Evolutionary conservation across 768 basidiomycete genomes (phyloP).

Genomic region (Melanogaster broomeanus): DNA sequence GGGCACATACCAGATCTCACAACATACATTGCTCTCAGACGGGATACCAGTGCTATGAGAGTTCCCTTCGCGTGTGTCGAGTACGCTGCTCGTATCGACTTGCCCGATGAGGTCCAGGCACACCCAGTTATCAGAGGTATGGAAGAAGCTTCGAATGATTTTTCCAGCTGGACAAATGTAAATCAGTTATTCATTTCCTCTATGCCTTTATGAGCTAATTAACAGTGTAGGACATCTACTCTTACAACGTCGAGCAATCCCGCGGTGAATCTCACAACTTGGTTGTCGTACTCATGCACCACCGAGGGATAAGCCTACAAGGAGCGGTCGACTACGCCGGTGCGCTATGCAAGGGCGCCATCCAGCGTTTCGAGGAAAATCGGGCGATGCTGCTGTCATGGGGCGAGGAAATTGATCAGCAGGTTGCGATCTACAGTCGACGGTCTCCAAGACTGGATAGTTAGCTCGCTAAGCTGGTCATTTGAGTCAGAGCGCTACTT

Average conservation of each 20-base stretch:
- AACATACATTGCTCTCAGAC: conserved; percentile 41
- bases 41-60: conserved; percentile 41
- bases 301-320: too few relatives aligned
- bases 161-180: conserved; percentile 39
- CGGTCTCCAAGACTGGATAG: conserved; percentile 54
- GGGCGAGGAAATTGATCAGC: conserved; percentile 41
- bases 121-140: conserved; percentile 41
- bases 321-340: too few relatives aligned
- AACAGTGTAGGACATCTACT: conserved; percentile 28
- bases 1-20: conserved; percentile 37
- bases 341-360: too few relatives aligned
- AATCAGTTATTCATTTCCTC: neutral
- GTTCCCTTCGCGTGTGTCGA: conserved; percentile 41
- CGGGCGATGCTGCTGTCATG: conserved; percentile 36
- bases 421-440: conserved; percentile 44
- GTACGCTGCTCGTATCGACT: conserved; percentile 38
- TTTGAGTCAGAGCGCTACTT: conserved; percentile 44
- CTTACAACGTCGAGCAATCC: conserved; percentile 36
- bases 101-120: too few relatives aligned
- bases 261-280: conserved; percentile 38
- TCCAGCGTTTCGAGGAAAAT: too few relatives aligned
- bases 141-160: conserved; percentile 28
- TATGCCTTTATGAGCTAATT: neutral
- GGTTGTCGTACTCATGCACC: conserved; percentile 52
- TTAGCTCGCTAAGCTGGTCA: conserved; percentile 52